phyloP scores from a whole-genome alignment of 768 basidiomycete genomes.

The Suillus bovinus region DNA sequence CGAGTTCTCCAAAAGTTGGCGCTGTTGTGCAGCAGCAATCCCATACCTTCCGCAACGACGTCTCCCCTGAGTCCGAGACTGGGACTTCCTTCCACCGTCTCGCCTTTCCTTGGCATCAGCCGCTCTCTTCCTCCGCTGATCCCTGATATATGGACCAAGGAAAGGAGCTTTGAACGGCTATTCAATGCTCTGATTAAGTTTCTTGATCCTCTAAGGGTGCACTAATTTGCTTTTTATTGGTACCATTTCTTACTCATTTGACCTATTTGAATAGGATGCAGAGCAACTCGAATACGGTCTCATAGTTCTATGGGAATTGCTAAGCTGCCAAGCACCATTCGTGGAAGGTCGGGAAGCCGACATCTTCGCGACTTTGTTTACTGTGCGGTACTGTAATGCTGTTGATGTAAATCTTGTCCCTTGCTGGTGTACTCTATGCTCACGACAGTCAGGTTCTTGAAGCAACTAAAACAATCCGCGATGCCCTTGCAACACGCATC shows the following conservation, averaged over 20 bases:
- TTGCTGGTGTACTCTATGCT: background rate
- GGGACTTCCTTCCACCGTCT: conserved; percentile 54
- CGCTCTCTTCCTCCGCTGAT: conserved; percentile 42
- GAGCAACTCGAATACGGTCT: conserved; percentile 76
- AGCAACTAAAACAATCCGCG: conserved; percentile 80
- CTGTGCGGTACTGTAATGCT: conserved; percentile 71
- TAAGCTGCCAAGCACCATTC: conserved; percentile 69
- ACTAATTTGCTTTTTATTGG: conserved; percentile 18
- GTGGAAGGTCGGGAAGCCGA: conserved; percentile 82
- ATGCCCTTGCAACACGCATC: conserved; percentile 65
- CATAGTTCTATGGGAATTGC: conserved; percentile 81
- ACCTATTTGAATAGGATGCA: conserved; percentile 44
- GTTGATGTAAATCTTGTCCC: conserved; percentile 52
- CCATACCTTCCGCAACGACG: conserved; percentile 41
- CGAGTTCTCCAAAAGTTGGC: conserved; percentile 65
- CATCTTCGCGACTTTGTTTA: conserved; percentile 69
- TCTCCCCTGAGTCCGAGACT: conserved; percentile 57
- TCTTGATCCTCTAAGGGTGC: conserved; percentile 63
- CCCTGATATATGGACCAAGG: conserved; percentile 70
- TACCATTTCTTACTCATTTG: background rate
- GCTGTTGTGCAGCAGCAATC: conserved; percentile 60
- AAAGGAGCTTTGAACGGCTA: conserved; percentile 68
- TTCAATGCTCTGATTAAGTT: conserved; percentile 66
- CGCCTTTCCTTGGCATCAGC: conserved; percentile 48
- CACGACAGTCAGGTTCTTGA: conserved; percentile 64